Conservation (phyloP, 345 rosid genomes). For the Gossypium turneri region DNA sequence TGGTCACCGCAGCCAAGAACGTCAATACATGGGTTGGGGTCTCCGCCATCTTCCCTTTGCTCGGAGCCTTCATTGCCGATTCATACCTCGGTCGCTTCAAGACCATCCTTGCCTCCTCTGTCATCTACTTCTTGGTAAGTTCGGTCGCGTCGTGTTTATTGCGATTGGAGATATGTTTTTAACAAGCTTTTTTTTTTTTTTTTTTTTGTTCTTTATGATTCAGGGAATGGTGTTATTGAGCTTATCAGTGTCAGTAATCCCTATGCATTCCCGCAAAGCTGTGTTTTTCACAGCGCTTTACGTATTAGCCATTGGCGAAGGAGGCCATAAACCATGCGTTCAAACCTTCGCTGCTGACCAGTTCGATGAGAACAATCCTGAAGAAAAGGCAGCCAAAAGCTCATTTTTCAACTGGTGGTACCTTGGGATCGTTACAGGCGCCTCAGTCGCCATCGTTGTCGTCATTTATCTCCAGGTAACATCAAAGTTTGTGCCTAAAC, state of each 20-base stretch:
- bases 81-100: conserved; percentile 84
- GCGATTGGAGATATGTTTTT: neutral
- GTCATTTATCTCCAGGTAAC: conserved; percentile 74
- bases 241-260: conserved; percentile 55
- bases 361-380: conserved; percentile 53
- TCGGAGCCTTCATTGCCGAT: conserved; percentile 79
- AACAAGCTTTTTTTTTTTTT: neutral
- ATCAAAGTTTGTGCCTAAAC: neutral
- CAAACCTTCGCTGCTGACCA: conserved; percentile 97
- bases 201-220: neutral
- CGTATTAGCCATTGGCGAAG: conserved; percentile 73
- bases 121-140: conserved; percentile 48
- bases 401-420: conserved; percentile 98
- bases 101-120: conserved; percentile 62
- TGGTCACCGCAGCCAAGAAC: conserved; percentile 55
- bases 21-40: conserved; percentile 82
- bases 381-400: conserved; percentile 71
- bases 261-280: conserved; percentile 29
- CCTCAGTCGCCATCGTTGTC: conserved; percentile 52
- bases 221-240: conserved; percentile 77
- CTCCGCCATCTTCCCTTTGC: conserved; percentile 63
- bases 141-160: neutral
- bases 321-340: conserved; percentile 92
- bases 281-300: conserved; percentile 69
- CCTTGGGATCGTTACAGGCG: conserved; percentile 49